Evolutionary conservation across 2,329 filamentous ascomycete species (phyloP), one percentile per base, ranked within the genome.

Genomic region (Aspergillus proliferans): DNA sequence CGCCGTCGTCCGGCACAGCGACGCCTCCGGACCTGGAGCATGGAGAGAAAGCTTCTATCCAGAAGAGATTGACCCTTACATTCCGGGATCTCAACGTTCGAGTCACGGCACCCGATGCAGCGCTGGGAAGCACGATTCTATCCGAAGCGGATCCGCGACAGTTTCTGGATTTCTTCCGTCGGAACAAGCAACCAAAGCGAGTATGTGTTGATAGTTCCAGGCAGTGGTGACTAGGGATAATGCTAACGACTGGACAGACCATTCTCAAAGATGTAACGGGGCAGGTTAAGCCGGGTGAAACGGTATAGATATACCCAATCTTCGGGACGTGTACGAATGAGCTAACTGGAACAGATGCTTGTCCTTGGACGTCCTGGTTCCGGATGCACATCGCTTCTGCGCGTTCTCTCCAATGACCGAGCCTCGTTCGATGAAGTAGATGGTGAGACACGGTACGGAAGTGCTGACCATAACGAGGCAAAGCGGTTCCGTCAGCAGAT

Each of bases 321-420:
- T 15, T 46, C 26, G 4, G 3, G 10, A 24, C 7, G 22, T 5
- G 10, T 24, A 33, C n/a, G 28, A 10, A 6, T 8, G 24, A 28
- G 30, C 55, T 21, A 12, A 15, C 43, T 26, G 22, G 9, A 3
- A n/a, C 44, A 67, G 84, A 66, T 86, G 2, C 72, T 87, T 0
- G 83, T 87, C 0, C 72, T 87, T 0, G 85, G 85, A 1, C 76
- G 83, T 1, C 84, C 85, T 0, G 85, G 84, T 0, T 77, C 82
- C 4, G 85, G 85, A 18, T 88, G 86, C 64, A 86, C 85, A 0
- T 85, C 85, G 0, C 76, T 89, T 12, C 73, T 89, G 15, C 87
- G 85, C 53, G 74, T 85, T 45, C 71, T 89, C 3, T 79, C 83
- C 39, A 88, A 88, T 58, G 77, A 81, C 52, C 71, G 84, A 34